Percentiles rank a stretch among this genome's conserved stretches.
Conservation (phyloP, 371 early-diverging fungal genomes). For the Syncephalastrum monosporum region DNA sequence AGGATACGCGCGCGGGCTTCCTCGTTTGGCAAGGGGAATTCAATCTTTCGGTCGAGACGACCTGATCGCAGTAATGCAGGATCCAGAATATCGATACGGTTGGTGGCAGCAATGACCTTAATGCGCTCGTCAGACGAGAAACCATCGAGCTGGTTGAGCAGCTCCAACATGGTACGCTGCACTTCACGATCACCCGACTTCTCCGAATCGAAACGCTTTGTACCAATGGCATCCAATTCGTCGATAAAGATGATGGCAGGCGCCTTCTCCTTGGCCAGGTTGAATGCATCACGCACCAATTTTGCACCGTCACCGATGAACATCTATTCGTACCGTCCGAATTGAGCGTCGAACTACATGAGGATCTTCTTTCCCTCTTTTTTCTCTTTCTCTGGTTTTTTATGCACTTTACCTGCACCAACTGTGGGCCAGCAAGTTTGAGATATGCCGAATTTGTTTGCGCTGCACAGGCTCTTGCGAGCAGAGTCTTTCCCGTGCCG, state of each 20-base stretch:
- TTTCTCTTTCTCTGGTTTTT: neutral
- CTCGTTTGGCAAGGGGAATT: slow-evolving; percentile 99
- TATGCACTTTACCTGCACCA: slow-evolving; percentile 84
- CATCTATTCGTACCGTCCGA: slow-evolving; percentile 61
- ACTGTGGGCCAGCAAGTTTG: slow-evolving; percentile 98
- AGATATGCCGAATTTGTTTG: slow-evolving; percentile 90
- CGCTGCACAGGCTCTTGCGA: slow-evolving; percentile 65
- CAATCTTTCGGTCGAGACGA: slow-evolving; percentile 99
- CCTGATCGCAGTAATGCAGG: slow-evolving; percentile 99
- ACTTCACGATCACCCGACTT: slow-evolving; percentile 99
- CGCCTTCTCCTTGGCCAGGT: slow-evolving; percentile 97
- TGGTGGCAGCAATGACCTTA: slow-evolving; percentile 99
- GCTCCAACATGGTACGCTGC: slow-evolving; percentile 99
- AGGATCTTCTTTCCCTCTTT: too few relatives aligned
- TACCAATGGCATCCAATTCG: slow-evolving; percentile 99
- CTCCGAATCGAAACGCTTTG: slow-evolving; percentile 98
- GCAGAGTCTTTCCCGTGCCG: slow-evolving; percentile 85
- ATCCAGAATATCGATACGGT: slow-evolving; percentile 99
- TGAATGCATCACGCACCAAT: slow-evolving; percentile 98
- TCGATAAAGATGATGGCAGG: slow-evolving; percentile 99
- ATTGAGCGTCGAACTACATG: neutral
- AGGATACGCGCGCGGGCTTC: slow-evolving; percentile 98
- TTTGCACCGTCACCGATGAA: slow-evolving; percentile 99
- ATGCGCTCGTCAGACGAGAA: slow-evolving; percentile 96
- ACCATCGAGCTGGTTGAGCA: slow-evolving; percentile 99